phyloP scores from a whole-genome alignment of 345 rosid genomes.

The Noccaea bulbosa region DNA sequence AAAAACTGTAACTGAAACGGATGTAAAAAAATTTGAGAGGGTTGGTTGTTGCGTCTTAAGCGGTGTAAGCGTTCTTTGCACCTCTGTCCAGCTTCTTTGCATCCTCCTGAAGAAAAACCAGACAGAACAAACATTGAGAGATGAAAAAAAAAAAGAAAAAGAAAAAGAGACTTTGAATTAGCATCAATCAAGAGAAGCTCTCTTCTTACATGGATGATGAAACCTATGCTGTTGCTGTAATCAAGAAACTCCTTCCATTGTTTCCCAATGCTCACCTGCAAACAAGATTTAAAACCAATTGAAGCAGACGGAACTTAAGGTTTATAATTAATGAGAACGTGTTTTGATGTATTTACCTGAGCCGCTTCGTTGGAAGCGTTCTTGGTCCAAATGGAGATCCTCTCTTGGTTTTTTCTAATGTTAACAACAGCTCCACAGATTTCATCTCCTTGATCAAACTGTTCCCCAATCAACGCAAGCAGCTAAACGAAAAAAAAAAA shows the following conservation, averaged over 20 bases:
- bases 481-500: constrained; percentile 40
- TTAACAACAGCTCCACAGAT: constrained; percentile 92
- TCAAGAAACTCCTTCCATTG: constrained; percentile 92
- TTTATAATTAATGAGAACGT: background rate
- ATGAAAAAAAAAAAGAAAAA: background rate
- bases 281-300: background rate
- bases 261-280: constrained; percentile 83
- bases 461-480: constrained; percentile 94
- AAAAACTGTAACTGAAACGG: constrained; percentile 25
- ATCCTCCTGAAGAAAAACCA: constrained; percentile 60
- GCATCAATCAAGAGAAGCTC: background rate
- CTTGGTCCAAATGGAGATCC: constrained; percentile 85
- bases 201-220: constrained; percentile 73
- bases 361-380: constrained; percentile 87
- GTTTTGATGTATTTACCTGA: constrained; percentile 53
- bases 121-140: background rate
- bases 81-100: constrained; percentile 61
- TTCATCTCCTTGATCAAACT: constrained; percentile 92
- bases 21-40: constrained; percentile 7
- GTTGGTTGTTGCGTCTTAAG: constrained; percentile 43
- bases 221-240: constrained; percentile 70
- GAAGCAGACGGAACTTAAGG: background rate
- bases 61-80: constrained; percentile 68
- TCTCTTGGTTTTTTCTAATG: constrained; percentile 69
- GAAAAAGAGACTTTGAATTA: background rate